Evolutionary conservation across 257 asterid genomes (phyloP), one percentile per base, ranked within the genome.

Genomic region (Jaltomata sinuosa): DNA sequence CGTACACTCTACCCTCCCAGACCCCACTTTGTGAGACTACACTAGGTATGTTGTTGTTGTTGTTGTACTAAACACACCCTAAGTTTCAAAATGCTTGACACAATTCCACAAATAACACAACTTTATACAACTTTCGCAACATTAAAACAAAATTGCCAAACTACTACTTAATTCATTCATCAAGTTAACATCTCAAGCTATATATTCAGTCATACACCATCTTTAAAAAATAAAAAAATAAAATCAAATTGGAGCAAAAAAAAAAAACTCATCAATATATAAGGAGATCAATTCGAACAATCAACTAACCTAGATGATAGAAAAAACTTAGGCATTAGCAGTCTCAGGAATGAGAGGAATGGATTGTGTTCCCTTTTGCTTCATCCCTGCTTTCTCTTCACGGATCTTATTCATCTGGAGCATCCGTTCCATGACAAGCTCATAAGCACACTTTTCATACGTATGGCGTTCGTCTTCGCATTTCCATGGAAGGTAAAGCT

Each of bases 371-470:
- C 45, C 76, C 76, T 67, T 67, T 67, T 67, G 45, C 76, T 67
- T 67, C 76, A 67, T 67, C 18, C 47, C 25, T 6, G 76, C 76
- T 67, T 67, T 95, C 45, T 93, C 94, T 88, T 91, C 95, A n/a
- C 98, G 97, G 92, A 94, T 93, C 97, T 93, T 94, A 95, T 92
- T 94, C 99, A 94, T 93, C 91, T 94, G 98, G 16, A 96, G 97
- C 99, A 96, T 94, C 84, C 98, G 92, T 81, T 96, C 98, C 99
- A 96, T 96, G 21, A 96, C 97, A 84, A 96, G 98, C 88, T 94
- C 99, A 93, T 96, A 96, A 77, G 82, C 98, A 83, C 99, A 96
- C 89, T 96, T 96, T 86, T 96, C 98, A 21, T 96, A 96, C 38
- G 91, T 7, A 84, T 93, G 98, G 85, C 98, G 96, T 85, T 94